Evolutionary conservation across 495 filamentous ascomycete genomes (phyloP), one percentile per base, ranked within the genome.

Genomic region (Penicillium steckii): DNA sequence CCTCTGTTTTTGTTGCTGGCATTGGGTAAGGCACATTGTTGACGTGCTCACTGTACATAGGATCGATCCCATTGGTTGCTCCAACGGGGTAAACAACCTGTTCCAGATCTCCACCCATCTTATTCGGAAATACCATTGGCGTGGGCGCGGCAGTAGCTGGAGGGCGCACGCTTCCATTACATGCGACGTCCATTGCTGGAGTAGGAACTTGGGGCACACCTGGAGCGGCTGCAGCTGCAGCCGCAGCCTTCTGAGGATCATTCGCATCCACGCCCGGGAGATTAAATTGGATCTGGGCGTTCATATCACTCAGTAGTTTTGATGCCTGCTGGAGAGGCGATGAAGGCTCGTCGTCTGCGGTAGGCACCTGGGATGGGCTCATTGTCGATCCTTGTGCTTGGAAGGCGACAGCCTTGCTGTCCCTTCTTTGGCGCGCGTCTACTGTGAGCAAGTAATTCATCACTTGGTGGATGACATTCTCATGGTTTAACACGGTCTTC

Each of bases 1-100:
- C 48, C 21, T 84, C 83, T 10, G 75, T 51, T 13, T 81, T 78
- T 40, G 61, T 59, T 17, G 84, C 62, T 2, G 86, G 86, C 70
- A 88, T 70, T 43, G 84, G 60, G 61, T 96, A 97, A 1, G 91
- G 91, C 33, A 97, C 93, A 57, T 95, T 96, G 72, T 90, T 81
- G 59, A 96, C 89, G 60, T 97, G 91, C 53, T 96, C 91, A 55
- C 88, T 87, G 61, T 93, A 92, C 81, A 93, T 92, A 7, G 91
- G 91, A 67, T 97, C 91, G 61, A 97, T 97, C 21, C 91, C 91
- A 52, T 91, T 87, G 4, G 86, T 91, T 44, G 90, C 83, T 0
- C 91, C 91, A 15, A 95, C 89, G 0, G 91, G 91, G 67, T 97
- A 97, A 13, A 96, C 90, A 52, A 95, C 79, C 48, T 85, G 84